These are phyloP conservation scores for Exophiala sp. DNA, from an alignment of 2,329 filamentous ascomycete genomes.

Conservation along the genomic window DNA sequence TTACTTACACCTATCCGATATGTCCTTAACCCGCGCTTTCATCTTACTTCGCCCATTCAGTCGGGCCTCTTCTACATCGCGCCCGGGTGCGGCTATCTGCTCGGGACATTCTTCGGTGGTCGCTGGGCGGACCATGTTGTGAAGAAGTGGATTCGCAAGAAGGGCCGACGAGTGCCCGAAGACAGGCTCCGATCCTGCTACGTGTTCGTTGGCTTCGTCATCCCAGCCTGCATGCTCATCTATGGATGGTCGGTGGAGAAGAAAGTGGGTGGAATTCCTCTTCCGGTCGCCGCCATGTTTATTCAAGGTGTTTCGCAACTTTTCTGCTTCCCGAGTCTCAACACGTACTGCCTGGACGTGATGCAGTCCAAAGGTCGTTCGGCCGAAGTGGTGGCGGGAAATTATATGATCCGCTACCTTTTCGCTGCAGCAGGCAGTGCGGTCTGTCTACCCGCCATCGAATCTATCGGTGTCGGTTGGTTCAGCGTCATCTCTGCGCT, in stretches of 20 bases:
- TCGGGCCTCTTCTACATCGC: constrained; percentile 69
- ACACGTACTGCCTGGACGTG: constrained; percentile 77
- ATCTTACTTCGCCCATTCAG: constrained; percentile 59
- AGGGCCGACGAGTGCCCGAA: constrained; percentile 58
- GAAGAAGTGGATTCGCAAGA: constrained; percentile 57
- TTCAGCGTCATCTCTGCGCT: constrained; percentile 64
- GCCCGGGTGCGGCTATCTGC: constrained; percentile 63
- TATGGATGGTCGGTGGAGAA: constrained; percentile 62
- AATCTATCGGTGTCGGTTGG: constrained; percentile 72
- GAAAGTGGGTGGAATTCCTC: constrained; percentile 48
- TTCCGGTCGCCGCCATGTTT: constrained; percentile 67
- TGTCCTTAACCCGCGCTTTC: constrained; percentile 67
- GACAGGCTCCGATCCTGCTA: constrained; percentile 59
- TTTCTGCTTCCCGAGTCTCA: constrained; percentile 68
- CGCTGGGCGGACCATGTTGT: constrained; percentile 63
- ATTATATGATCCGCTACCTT: constrained; percentile 71
- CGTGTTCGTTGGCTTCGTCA: constrained; percentile 51
- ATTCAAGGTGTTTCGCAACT: constrained; percentile 67
- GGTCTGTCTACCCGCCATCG: constrained; percentile 66
- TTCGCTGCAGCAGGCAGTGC: constrained; percentile 67
- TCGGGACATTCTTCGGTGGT: constrained; percentile 66
- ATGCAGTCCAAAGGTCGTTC: constrained; percentile 58
- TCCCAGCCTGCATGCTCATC: constrained; percentile 59
- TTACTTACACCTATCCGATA: constrained; percentile 65
- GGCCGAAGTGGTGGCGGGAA: constrained; percentile 71